Conservation (phyloP, 257 asterid species). For the Jacaranda mimosifolia region DNA sequence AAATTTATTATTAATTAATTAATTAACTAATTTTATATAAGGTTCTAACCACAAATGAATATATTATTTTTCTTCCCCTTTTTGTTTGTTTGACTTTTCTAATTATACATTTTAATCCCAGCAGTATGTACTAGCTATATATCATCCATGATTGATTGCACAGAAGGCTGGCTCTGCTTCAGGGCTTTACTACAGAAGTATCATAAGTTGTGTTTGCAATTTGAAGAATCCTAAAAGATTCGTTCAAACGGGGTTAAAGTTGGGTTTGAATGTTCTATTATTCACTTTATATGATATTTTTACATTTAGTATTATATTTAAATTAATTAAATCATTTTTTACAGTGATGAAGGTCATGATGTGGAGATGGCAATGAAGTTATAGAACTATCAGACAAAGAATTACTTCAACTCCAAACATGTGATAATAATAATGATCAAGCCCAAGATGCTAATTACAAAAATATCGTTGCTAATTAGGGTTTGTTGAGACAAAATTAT, state of each 20-base stretch:
- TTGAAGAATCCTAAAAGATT: conserved; percentile 43
- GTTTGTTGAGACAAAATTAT: too few relatives aligned
- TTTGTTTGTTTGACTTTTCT: conserved; percentile 37
- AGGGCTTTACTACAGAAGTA: conserved; percentile 35
- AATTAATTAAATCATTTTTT: too few relatives aligned
- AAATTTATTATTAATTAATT: conserved; percentile 24
- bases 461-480: too few relatives aligned
- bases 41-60: conserved; percentile 27
- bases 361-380: too few relatives aligned
- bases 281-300: too few relatives aligned
- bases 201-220: conserved; percentile 33
- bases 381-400: too few relatives aligned
- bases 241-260: conserved; percentile 31
- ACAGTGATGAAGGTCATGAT: too few relatives aligned
- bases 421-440: too few relatives aligned
- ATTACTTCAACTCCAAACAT: too few relatives aligned
- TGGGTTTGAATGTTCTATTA: conserved; percentile 29
- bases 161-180: conserved; percentile 55
- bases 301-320: too few relatives aligned
- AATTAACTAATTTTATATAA: conserved; percentile 17
- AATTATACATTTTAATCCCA: conserved; percentile 36
- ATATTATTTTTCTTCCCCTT: conserved; percentile 28
- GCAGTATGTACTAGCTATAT: conserved; percentile 32
- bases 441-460: neutral
- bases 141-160: conserved; percentile 62